Evolutionary conservation across 768 basidiomycete genomes (phyloP), one percentile per base, ranked within the genome.

Genomic region (Rhodotorula taiwanensis): DNA sequence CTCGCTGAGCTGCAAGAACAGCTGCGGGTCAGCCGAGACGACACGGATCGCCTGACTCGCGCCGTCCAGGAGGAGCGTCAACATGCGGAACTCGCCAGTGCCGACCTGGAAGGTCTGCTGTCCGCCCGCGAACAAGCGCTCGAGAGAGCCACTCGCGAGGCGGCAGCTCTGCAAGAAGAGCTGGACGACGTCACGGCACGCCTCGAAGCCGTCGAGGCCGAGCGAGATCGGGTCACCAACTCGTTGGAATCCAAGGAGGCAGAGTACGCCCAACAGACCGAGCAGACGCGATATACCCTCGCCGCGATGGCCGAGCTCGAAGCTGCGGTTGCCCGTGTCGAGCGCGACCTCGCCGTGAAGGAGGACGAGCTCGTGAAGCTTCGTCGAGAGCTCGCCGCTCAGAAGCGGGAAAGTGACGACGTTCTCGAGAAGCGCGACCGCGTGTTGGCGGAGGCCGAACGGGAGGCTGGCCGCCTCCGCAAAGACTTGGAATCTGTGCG

Each of bases 391-490:
- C 21, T 30, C 30, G n/a, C 27, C 33, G 43, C 25, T 33, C 4
- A 20, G 51, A 14, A 31, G 14, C 33, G 23, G 9, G 51, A 62
- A 43, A 52, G 48, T 16, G 55, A 52, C 25, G 54, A 34, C 27
- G 28, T 55, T n/a, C 44, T 68, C 13, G 66, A 63, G 52, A 59
- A 63, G 34, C 43, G 66, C 21, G 66, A 68, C 20, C 31, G 54
- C 28, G 54, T 60, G 9, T n/a, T 68, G 3, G 58, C 45, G 2
- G 66, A 64, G 44, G 13, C 54, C n/a, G 60, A 68, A 55, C 52
- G 50, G 50, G 33, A 20, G 13, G 31, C 41, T 11, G 52, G 39
- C 20, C 43, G 52, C 43, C 13, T 36, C 13, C 48, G 23, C 25
- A 50, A 48, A 47, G 63, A 68, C 47, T 30, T 28, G 21, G 60